Evolutionary conservation across 345 rosid species (phyloP).

Genomic region (Physaria fendleri): DNA sequence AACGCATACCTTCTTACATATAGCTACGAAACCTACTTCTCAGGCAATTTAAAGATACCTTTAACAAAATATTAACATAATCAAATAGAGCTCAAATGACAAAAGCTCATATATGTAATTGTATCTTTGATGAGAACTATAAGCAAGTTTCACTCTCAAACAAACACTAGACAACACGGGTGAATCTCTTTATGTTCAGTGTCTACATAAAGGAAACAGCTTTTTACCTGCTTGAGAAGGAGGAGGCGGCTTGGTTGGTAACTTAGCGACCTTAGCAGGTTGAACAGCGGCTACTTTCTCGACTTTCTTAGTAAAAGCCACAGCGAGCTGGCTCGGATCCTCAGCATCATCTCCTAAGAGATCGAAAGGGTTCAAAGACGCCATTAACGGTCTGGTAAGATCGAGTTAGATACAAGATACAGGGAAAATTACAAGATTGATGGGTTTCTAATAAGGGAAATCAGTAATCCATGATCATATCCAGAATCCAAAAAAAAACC

Average conservation of each 20-base stretch:
- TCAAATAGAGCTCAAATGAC: neutral
- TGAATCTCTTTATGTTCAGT: neutral
- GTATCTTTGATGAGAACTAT: neutral
- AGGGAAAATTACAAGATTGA: neutral
- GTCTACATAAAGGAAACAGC: neutral
- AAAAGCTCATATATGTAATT: neutral
- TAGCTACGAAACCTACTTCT: too few relatives aligned
- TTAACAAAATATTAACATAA: neutral
- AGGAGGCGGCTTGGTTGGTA: constrained; percentile 65
- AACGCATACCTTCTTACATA: neutral
- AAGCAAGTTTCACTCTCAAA: neutral
- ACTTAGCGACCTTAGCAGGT: constrained; percentile 49
- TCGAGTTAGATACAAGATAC: neutral
- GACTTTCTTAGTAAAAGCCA: constrained; percentile 36
- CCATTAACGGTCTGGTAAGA: constrained; percentile 37
- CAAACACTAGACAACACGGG: neutral
- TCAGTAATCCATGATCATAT: constrained; percentile 16
- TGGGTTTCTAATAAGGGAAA: neutral
- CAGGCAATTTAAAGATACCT: neutral
- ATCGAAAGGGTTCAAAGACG: constrained; percentile 76
- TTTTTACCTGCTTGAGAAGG: constrained; percentile 77
- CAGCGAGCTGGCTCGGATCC: constrained; percentile 59
- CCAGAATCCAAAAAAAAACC: neutral
- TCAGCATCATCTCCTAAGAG: constrained; percentile 70
- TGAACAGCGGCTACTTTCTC: constrained; percentile 31